Base-by-base conservation (phyloP, 257 asterid species). In the Paraleonurus japonicus region DNA sequence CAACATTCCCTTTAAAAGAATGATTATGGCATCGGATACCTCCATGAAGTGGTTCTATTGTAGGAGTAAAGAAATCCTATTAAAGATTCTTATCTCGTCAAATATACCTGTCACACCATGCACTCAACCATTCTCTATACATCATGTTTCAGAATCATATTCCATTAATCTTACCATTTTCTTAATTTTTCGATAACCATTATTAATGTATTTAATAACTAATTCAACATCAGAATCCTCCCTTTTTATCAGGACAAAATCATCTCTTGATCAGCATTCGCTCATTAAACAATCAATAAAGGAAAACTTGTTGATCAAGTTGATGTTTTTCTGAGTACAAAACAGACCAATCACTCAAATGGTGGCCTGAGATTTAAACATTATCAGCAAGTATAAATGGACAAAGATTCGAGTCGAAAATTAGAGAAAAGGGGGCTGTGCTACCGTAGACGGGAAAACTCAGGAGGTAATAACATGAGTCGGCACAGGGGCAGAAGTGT, bases 401-500 rank as follows among this genome's bases (percentile, higher is more conserved):
- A 61, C 67, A 32, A 7, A 61, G 26, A 28, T 20, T 47, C 12
- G 26, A 0, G 30, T 19, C 12, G 51, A 45, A 47, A 61, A 59
- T 15, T 4, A 8, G 63, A 19, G 19, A 30, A 22, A 33, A 76
- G 41, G 65, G 58, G 39, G 4, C 16, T 77, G 26, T 67, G 71
- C 45, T 53, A 69, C 59, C 59, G 74, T 27, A 55, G 65, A 70
- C 75, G 28, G 65, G 80, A 48, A 39, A 57, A 54, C 74, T 30
- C 71, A 1, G 45, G 72, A 1, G 45, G 72, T 69, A 33, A 67
- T 32, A 66, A 51, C 17, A 41, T 58, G 65, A 60, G 32, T 22
- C 13, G 11, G 37, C 61, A 33, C 48, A 19, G 20, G 26, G 19
- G 61, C 27, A 16, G 24, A 67, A 69, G 1, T n/a, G 17, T 9